phyloP scores from a whole-genome alignment of 148 eudicot species.

The Rhododendron mucronatum region DNA sequence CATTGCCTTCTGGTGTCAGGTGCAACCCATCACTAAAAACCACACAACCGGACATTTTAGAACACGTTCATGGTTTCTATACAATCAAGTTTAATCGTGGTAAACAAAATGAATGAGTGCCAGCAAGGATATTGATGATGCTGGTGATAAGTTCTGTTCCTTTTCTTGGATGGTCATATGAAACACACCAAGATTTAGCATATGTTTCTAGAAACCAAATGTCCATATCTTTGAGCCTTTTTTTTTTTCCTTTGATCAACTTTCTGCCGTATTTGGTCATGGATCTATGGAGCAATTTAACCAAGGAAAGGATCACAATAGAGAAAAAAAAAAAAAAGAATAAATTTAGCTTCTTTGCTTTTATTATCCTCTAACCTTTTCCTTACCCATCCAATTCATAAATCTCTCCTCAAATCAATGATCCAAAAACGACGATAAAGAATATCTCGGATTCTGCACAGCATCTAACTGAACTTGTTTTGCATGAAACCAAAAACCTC shows the following conservation, averaged over 20 bases:
- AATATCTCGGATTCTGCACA: not conserved
- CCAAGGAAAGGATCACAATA: not conserved
- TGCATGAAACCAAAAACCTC: not conserved
- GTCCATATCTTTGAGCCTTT: not conserved
- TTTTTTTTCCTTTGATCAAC: not conserved
- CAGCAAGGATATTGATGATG: not conserved
- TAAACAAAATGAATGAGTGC: not conserved
- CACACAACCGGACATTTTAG: not conserved
- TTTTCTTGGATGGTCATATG: not conserved
- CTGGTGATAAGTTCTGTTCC: not conserved
- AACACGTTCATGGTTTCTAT: not conserved
- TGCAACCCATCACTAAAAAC: constrained; percentile 83
- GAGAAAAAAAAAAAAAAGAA: not conserved
- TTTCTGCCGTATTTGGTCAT: not conserved
- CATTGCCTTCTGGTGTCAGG: constrained; percentile 76
- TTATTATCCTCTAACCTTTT: not conserved
- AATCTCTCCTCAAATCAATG: not conserved
- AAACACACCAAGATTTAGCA: not conserved
- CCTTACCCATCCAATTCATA: not conserved
- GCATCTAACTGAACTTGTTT: not conserved
- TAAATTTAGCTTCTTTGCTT: not conserved
- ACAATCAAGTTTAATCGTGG: not conserved
- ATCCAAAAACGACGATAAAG: not conserved
- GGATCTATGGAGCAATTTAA: not conserved
- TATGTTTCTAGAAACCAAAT: not conserved